These are phyloP conservation scores for Vanilla planifolia DNA, from an alignment of 106 monocot genomes.

Conservation along the genomic window DNA sequence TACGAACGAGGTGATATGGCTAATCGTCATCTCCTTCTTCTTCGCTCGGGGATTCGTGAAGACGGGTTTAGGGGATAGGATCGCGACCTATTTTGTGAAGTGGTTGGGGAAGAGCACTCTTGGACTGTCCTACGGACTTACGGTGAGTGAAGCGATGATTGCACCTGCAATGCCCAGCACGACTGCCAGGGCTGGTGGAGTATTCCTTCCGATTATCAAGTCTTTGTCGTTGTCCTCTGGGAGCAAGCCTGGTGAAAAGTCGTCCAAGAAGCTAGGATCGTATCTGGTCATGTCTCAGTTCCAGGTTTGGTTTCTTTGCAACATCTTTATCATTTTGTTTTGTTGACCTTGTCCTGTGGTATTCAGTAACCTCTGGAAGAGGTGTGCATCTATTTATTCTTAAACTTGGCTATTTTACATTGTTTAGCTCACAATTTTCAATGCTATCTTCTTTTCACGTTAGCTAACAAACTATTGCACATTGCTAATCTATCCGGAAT, in stretches of 20 bases:
- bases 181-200: constrained; percentile 85
- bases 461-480: too few species aligned
- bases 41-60: constrained; percentile 95
- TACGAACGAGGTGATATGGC: constrained; percentile 90
- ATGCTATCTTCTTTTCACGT: too few species aligned
- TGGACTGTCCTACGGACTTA: constrained; percentile 78
- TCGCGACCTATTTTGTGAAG: constrained; percentile 88
- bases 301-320: constrained; percentile 43
- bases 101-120: constrained; percentile 89
- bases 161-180: constrained; percentile 98
- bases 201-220: constrained; percentile 88
- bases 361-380: neutral
- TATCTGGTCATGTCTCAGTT: constrained; percentile 83
- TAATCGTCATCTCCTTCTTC: constrained; percentile 96
- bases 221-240: constrained; percentile 69
- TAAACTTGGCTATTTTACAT: too few species aligned
- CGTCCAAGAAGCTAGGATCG: constrained; percentile 69
- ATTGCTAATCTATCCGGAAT: too few species aligned
- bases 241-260: constrained; percentile 63
- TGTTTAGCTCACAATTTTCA: too few species aligned
- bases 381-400: too few species aligned
- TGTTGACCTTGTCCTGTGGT: neutral
- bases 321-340: neutral
- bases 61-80: constrained; percentile 82
- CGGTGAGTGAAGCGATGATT: constrained; percentile 69